Evolutionary conservation across 805 yeast genomes (phyloP), one percentile per base, ranked within the genome.

Genomic region (Schizosaccharomyces japonicus): DNA sequence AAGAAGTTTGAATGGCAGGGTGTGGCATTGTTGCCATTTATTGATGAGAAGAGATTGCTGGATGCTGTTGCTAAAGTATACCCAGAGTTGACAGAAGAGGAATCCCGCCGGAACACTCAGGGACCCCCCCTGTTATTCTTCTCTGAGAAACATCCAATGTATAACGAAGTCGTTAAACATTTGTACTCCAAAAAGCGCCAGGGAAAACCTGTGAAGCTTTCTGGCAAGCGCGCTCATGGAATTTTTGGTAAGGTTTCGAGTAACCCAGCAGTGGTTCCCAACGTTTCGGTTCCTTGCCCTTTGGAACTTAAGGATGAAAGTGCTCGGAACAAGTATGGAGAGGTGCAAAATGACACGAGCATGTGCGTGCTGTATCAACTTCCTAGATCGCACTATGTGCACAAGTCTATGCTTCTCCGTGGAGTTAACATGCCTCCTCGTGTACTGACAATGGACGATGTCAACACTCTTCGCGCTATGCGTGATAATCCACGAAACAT

Each of bases 1-100:
- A 81, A 82, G 54, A 83, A 80, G 54, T 79, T 80, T 82, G 69
- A 87, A 47, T 85, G 96, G 96, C 92, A 83, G 59, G 95, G 94
- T 48, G 79, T 85, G 56, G 85, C 93, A 0, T 63, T 85, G 36
- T 64, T 85, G 49, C 95, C 96, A 0, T 85, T 85, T 54, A 87
- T 85, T 54, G 94, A 85, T 56, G 94, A 82, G 55, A 61, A 61
- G n/a, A 66, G 93, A 54, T 65, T 85, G 40, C 60, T 85, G 48
- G 63, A 66, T 15, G 76, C 75, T 3, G 93, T 84, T 1, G 67
- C 72, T 48, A 71, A 63, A 1, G 73, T 78, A 51, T 85, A 85
- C 57, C 63, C 68, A 1, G 60, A 65, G 33, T 65, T 85, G 44
- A 70, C 82, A 0, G 80, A 72, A 2, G 74, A 66, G n/a, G 95